Percentiles rank a stretch among this genome's conserved stretches.
phyloP scores from a whole-genome alignment of 208 protist genomes.

The Trypanosoma conorhini region DNA sequence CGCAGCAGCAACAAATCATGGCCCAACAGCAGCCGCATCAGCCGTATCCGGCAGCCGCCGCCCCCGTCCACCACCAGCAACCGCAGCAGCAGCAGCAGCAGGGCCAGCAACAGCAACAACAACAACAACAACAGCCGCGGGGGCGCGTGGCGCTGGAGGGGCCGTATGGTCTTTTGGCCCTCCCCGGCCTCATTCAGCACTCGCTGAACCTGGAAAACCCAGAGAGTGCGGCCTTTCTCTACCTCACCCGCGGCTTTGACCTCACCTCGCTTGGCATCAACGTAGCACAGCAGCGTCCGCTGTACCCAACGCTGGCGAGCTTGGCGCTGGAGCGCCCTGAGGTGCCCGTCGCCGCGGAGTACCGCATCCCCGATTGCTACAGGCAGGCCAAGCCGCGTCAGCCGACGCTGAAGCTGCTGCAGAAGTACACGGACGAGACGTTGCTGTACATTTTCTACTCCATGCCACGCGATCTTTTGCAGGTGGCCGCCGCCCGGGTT shows the following conservation, averaged over 20 bases:
- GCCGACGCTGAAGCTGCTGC: constrained; percentile 82
- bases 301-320: constrained; percentile 74
- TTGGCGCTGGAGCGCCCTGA: constrained; percentile 61
- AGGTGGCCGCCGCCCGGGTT: constrained; percentile 92
- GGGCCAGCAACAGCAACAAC: constrained; percentile 19
- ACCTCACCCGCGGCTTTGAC: constrained; percentile 78
- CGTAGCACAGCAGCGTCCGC: constrained; percentile 57
- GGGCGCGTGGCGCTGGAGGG: constrained; percentile 58
- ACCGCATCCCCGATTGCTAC: constrained; percentile 81
- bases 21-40: neutral
- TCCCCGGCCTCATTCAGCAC: constrained; percentile 42
- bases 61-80: neutral
- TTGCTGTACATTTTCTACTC: constrained; percentile 99
- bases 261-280: constrained; percentile 65
- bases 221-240: constrained; percentile 62
- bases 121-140: constrained; percentile 2
- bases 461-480: constrained; percentile 97
- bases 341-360: constrained; percentile 74
- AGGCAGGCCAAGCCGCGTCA: constrained; percentile 67
- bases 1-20: constrained; percentile 19
- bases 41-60: neutral
- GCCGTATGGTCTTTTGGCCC: constrained; percentile 64
- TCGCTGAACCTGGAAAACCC: constrained; percentile 40
- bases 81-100: constrained; percentile 17
- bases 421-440: constrained; percentile 94